Evolutionary conservation across 768 basidiomycete genomes (phyloP).

Genomic region (Amanita exitialis): DNA sequence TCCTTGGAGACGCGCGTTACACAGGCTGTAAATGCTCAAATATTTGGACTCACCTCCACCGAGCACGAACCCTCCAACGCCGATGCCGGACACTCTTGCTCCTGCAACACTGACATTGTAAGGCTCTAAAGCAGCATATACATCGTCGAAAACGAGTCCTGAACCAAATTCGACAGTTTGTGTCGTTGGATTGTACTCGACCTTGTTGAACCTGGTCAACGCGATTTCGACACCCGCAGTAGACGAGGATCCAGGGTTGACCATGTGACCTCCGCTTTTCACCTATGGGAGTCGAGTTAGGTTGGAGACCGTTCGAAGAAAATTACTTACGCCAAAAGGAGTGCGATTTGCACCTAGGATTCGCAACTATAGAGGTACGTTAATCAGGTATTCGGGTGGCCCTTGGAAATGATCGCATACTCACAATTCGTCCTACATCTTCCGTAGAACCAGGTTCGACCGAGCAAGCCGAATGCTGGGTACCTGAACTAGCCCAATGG

Average conservation of each 20-base stretch:
- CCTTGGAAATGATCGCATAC: not conserved
- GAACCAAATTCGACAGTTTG: constrained; percentile 21
- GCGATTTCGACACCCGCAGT: constrained; percentile 40
- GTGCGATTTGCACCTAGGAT: not conserved
- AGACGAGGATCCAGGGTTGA: constrained; percentile 38
- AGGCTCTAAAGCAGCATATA: constrained; percentile 29
- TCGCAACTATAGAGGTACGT: not conserved
- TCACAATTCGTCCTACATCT: constrained; percentile 4
- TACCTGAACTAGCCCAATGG: constrained; percentile 1
- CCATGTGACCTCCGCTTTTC: constrained; percentile 38
- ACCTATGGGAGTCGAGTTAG: constrained; percentile 19
- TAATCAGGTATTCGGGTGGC: not conserved
- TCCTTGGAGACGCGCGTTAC: constrained; percentile 19
- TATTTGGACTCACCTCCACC: constrained; percentile 34
- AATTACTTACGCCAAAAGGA: not conserved
- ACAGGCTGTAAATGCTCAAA: constrained; percentile 21
- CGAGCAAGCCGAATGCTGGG: constrained; percentile 1
- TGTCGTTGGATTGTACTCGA: constrained; percentile 20
- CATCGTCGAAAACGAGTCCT: constrained; percentile 41
- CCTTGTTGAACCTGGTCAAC: constrained; percentile 27
- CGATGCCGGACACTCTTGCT: constrained; percentile 35
- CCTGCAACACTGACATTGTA: constrained; percentile 36
- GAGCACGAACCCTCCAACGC: constrained; percentile 36
- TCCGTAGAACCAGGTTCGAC: constrained; percentile 2
- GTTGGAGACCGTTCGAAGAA: not conserved